These are phyloP conservation scores for Penicillium manginii DNA, from an alignment of 495 filamentous ascomycete genomes.

Conservation along the genomic window DNA sequence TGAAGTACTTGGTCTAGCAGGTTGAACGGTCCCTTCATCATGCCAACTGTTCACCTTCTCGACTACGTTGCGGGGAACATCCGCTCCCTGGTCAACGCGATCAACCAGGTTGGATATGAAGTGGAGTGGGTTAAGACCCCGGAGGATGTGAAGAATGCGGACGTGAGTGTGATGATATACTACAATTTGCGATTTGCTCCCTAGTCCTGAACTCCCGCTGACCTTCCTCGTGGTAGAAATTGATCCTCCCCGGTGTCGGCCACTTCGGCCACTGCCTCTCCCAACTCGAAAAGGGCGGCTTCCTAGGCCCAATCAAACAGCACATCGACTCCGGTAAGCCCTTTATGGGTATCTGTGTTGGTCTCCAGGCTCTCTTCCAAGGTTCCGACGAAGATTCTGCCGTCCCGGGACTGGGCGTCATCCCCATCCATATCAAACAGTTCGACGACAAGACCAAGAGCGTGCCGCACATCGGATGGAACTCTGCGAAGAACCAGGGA, in stretches of 20 bases:
- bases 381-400: slow-evolving; percentile 76
- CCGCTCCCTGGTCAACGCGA: slow-evolving; percentile 92
- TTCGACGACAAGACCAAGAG: slow-evolving; percentile 81
- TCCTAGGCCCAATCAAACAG: slow-evolving; percentile 73
- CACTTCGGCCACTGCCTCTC: slow-evolving; percentile 96
- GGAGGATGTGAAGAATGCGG: slow-evolving; percentile 78
- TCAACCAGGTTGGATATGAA: slow-evolving; percentile 89
- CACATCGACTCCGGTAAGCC: slow-evolving; percentile 88
- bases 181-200: not conserved
- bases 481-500: slow-evolving; percentile 69
- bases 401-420: slow-evolving; percentile 72
- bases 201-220: slow-evolving; percentile 12
- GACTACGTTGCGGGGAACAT: slow-evolving; percentile 90
- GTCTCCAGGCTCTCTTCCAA: slow-evolving; percentile 86
- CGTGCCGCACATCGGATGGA: slow-evolving; percentile 98
- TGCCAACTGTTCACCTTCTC: slow-evolving; percentile 91
- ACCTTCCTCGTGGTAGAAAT: slow-evolving; percentile 55
- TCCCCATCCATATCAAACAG: slow-evolving; percentile 70
- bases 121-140: slow-evolving; percentile 92
- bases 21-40: slow-evolving; percentile 34
- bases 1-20: not conserved
- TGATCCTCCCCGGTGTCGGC: slow-evolving; percentile 94
- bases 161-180: slow-evolving; percentile 57
- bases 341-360: slow-evolving; percentile 98
- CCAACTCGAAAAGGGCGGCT: slow-evolving; percentile 78